Percentiles rank a stretch among this genome's conserved stretches.
phyloP scores from a whole-genome alignment of 1,284 basidiomycete genomes.

The Ustilago nuda region DNA sequence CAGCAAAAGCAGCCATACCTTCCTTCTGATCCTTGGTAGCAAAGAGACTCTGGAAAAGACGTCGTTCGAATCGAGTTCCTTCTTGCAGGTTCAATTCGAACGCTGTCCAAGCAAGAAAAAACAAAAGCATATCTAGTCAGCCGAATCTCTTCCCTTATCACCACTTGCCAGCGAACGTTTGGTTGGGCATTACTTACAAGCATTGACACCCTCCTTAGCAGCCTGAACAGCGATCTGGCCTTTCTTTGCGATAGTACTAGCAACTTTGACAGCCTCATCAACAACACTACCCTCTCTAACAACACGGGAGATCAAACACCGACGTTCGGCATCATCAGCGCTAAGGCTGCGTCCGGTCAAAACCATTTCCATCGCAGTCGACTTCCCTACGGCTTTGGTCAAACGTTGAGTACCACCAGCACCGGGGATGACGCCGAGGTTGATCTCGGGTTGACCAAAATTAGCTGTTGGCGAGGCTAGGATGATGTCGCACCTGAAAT shows the following conservation, averaged over 20 bases:
- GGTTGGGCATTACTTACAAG: constrained; percentile 73
- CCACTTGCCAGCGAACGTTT: background rate
- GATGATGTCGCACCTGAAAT: constrained; percentile 83
- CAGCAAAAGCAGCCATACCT: constrained; percentile 96
- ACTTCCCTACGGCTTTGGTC: constrained; percentile 88
- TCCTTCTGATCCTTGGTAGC: constrained; percentile 98
- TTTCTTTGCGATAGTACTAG: constrained; percentile 83
- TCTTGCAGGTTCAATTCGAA: constrained; percentile 85
- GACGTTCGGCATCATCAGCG: constrained; percentile 85
- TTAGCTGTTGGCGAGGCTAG: constrained; percentile 91
- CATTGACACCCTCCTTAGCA: constrained; percentile 95
- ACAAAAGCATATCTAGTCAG: background rate
- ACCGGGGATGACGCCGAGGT: constrained; percentile 94
- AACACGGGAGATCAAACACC: constrained; percentile 86
- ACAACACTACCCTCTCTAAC: constrained; percentile 79
- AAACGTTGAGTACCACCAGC: constrained; percentile 86
- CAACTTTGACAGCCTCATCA: constrained; percentile 87
- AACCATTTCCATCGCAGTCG: constrained; percentile 93
- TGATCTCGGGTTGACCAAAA: constrained; percentile 98
- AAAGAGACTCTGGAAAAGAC: constrained; percentile 91
- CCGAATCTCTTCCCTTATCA: background rate
- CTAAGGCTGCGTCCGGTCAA: constrained; percentile 81
- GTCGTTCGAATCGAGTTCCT: constrained; percentile 86
- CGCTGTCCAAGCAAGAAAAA: constrained; percentile 66
- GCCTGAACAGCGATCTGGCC: constrained; percentile 87